Evolutionary conservation across 176 grass and related monocot species (phyloP), one percentile per base, ranked within the genome.

Genomic region (Oryza australiensis): DNA sequence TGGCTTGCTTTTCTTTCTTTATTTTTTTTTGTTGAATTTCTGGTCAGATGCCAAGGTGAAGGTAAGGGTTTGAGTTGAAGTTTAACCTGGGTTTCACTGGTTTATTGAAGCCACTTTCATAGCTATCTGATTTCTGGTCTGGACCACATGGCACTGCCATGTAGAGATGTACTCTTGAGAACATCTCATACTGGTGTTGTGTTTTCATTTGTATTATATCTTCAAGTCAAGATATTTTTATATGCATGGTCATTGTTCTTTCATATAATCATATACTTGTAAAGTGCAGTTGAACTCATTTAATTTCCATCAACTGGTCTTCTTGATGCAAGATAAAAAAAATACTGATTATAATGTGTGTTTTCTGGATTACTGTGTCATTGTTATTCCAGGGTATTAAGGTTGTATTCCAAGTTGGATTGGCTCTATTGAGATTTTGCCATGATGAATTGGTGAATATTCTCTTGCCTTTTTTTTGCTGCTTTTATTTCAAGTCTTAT

Each of bases 361-460:
- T 30, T 68, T 67, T 85, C 59, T 85, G 3, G 35, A 70, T 64
- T 64, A 22, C 38, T 34, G 13, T 32, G 26, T 37, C 35, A 37
- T 37, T 37, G 35, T 37, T 37, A 78, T 14, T 78, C 26, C 66
- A 99, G 96, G 96, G 96, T 77, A 91, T 94, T 57, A 91, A 93
- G 92, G 84, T 99, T 53, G 89, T 95, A 43, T 99, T 99, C 45
- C 86, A 99, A 89, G 83, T 99, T 80, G 96, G 96, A 73, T 83
- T 99, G 76, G 93, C 89, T 73, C 87, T 99, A 46, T 62, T 99
- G 77, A 95, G 77, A 88, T 94, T 88, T 83, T 90, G 93, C 75
- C 93, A 99, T 84, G 89, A 99, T 84, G 91, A 95, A 67, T 80
- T 99, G 85, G 96, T 95, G 38, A 90, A 88, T 72, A 82, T 53